Conservation (phyloP, 495 filamentous ascomycete genomes). For the Tuber microsphaerosporum region DNA sequence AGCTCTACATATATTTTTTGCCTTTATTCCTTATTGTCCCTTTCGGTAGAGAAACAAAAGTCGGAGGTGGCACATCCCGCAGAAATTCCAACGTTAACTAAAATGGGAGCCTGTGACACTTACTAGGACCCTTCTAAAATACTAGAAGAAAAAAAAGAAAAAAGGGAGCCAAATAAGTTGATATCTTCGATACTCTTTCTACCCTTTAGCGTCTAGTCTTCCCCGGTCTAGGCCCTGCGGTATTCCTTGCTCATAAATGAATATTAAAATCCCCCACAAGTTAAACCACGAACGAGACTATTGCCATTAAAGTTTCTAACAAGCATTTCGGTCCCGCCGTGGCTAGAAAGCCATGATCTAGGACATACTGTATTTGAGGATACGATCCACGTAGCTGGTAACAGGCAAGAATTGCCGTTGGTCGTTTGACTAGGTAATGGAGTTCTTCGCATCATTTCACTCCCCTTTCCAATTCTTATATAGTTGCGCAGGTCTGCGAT, state of each 20-base stretch:
- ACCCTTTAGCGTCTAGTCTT: not conserved
- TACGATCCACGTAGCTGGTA: no score
- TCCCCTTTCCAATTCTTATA: not conserved
- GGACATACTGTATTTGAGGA: not conserved
- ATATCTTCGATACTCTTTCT: not conserved
- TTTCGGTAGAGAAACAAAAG: not conserved
- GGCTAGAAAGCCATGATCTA: not conserved
- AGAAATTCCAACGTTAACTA: not conserved
- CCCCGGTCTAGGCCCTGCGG: not conserved
- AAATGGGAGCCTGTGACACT: not conserved
- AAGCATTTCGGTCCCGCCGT: not conserved
- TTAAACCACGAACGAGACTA: not conserved
- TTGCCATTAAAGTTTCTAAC: not conserved
- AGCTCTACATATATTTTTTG: no score
- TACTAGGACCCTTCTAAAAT: not conserved
- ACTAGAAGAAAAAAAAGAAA: not conserved
- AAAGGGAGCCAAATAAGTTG: not conserved
- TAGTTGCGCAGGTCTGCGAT: not conserved
- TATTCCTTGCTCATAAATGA: not conserved
- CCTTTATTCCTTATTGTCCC: not conserved
- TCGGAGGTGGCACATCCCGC: not conserved
- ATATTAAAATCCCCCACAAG: not conserved
- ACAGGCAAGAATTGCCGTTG: not conserved
- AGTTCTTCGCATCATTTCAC: not conserved
- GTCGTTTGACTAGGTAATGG: not conserved